Evolutionary conservation across 352 stramenopile genomes (phyloP), one percentile per base, ranked within the genome.

Genomic region (Globisporangium nagaii): DNA sequence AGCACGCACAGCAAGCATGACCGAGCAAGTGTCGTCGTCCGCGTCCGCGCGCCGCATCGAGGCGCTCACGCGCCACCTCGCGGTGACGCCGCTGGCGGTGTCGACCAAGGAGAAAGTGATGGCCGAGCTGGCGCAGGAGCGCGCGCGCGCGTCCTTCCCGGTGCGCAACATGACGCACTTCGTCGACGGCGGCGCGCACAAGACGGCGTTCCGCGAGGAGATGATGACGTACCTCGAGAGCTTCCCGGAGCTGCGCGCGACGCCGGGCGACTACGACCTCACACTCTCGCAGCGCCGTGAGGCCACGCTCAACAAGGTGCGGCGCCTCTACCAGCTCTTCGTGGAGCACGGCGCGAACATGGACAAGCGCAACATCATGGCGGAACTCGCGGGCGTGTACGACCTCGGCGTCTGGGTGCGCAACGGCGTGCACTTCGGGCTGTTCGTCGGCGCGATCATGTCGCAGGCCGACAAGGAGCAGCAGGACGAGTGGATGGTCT

Each of bases 361-460:
- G 45, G 66, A 80, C 27, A 75, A 77, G 71, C 77, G 79, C 57
- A 73, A 90, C 53, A 66, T 63, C 44, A 71, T 90, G 56, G 71
- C 78, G 19, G 76, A 87, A 52, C 58, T 85, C 20, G 56, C 78
- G n/a, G 78, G 79, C 50, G 50, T 90, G 28, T 84, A 88, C 49
- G 77, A 90, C 56, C 61, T 90, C 31, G 62, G 68, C 17, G 55
- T 78, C 6, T 90, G 74, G 73, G 80, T 84, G 43, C 79, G 79
- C 56, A 88, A 90, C 48, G 79, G 79, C 37, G 80, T 94, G 51
- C 84, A 93, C 63, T 93, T 93, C 53, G 84, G 76, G 5, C 68
- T 96, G 19, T 96, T 95, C 58, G 62, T 90, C 39, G 76, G 73
- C 27, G 83, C 83, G 44, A 75, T 96, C 35, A 71, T 81, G 64